Evolutionary conservation across 1,284 basidiomycete genomes (phyloP).

Genomic region (Trametes sp.): DNA sequence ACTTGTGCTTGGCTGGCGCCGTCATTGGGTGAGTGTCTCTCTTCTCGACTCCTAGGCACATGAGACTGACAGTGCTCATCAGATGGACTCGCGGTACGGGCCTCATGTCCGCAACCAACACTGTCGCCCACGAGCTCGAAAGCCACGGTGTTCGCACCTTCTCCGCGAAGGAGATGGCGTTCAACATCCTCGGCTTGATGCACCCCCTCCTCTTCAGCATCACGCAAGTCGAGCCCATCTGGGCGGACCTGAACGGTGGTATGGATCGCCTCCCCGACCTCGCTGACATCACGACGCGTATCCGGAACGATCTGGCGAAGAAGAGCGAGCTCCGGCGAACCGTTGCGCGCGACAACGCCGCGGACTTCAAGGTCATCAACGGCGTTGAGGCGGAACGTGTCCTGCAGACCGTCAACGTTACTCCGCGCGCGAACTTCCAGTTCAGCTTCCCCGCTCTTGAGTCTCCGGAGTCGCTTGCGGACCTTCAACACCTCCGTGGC

Average conservation of each 20-base stretch:
- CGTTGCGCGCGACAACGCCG: conserved; percentile 92
- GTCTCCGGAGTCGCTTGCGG: conserved; percentile 67
- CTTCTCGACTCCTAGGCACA: not conserved
- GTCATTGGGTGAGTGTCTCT: conserved; percentile 85
- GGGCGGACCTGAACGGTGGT: conserved; percentile 97
- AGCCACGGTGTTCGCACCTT: conserved; percentile 95
- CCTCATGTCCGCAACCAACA: conserved; percentile 95
- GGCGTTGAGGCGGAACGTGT: conserved; percentile 94
- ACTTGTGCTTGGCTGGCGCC: conserved; percentile 96
- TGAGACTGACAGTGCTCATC: conserved; percentile 25
- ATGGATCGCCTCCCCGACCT: conserved; percentile 98
- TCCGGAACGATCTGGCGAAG: conserved; percentile 79
- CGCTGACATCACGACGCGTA: conserved; percentile 89
- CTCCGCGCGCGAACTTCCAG: conserved; percentile 97
- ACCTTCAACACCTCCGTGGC: conserved; percentile 82
- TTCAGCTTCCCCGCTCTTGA: conserved; percentile 92
- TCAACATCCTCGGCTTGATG: conserved; percentile 99
- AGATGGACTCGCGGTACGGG: conserved; percentile 99
- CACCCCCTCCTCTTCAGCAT: conserved; percentile 99
- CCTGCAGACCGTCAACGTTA: conserved; percentile 91
- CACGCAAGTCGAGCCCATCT: conserved; percentile 99
- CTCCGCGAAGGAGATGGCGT: conserved; percentile 99
- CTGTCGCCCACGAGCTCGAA: conserved; percentile 94
- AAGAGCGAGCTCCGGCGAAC: conserved; percentile 94
- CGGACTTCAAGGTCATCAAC: conserved; percentile 93